phyloP scores from a whole-genome alignment of 2,329 filamentous ascomycete species.

The Periconia sp. region DNA sequence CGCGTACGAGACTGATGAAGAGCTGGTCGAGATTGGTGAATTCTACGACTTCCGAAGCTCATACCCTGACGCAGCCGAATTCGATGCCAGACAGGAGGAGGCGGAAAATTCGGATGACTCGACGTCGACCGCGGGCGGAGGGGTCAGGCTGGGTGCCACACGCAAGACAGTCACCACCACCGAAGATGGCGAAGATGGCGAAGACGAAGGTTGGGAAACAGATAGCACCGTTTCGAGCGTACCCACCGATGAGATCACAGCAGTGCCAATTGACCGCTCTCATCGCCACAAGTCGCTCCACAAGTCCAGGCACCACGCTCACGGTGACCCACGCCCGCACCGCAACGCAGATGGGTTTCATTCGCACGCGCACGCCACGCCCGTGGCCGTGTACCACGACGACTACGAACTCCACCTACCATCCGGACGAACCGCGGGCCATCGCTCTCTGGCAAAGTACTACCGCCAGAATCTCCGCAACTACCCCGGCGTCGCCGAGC shows the following conservation, averaged over 20 bases:
- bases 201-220: slow-evolving; percentile 91
- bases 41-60: slow-evolving; percentile 97
- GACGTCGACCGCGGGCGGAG: slow-evolving; percentile 51
- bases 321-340: slow-evolving; percentile 70
- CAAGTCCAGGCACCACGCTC: slow-evolving; percentile 75
- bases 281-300: slow-evolving; percentile 72
- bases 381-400: slow-evolving; percentile 80
- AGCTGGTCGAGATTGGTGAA: slow-evolving; percentile 91
- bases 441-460: slow-evolving; percentile 83
- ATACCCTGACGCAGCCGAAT: slow-evolving; percentile 77
- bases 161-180: slow-evolving; percentile 52
- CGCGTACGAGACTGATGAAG: slow-evolving; percentile 82
- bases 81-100: slow-evolving; percentile 51
- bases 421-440: slow-evolving; percentile 84
- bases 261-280: slow-evolving; percentile 73
- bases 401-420: slow-evolving; percentile 94
- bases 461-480: slow-evolving; percentile 90
- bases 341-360: slow-evolving; percentile 77
- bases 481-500: slow-evolving; percentile 78
- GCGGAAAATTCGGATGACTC: slow-evolving; percentile 51
- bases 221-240: slow-evolving; percentile 85
- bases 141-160: slow-evolving; percentile 70
- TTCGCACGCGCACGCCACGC: slow-evolving; percentile 74
- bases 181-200: slow-evolving; percentile 52
- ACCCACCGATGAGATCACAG: slow-evolving; percentile 79